Percentiles rank a stretch among this genome's conserved stretches.
phyloP scores from a whole-genome alignment of 305 asterid genomes.

The Striga hermonthica region DNA sequence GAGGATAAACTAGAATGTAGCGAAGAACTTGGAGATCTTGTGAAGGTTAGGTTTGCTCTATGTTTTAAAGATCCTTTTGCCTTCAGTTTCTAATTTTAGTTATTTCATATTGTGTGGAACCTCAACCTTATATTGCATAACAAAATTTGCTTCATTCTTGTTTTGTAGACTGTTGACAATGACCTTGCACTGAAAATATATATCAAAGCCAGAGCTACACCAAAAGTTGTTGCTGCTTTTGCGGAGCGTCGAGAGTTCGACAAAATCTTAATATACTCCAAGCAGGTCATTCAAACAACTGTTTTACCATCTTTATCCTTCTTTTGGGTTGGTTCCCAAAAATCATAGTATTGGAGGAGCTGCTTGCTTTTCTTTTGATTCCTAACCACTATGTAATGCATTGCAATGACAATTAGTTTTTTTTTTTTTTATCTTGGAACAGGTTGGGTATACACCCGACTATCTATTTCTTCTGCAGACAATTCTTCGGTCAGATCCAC shows the following conservation, averaged over 20 bases:
- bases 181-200: conserved; percentile 96
- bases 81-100: neutral
- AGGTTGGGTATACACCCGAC: conserved; percentile 98
- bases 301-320: conserved; percentile 17
- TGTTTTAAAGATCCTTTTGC: neutral
- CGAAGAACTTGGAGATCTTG: conserved; percentile 99
- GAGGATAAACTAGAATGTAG: conserved; percentile 98
- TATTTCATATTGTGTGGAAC: neutral
- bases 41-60: conserved; percentile 54
- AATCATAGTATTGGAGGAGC: neutral
- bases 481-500: conserved; percentile 97
- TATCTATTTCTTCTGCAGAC: conserved; percentile 98
- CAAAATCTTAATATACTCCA: conserved; percentile 94
- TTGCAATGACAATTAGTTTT: conserved; percentile 22
- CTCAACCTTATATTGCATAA: conserved; percentile 26
- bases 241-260: conserved; percentile 99
- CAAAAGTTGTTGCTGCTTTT: conserved; percentile 99
- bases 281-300: conserved; percentile 63
- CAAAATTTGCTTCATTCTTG: conserved; percentile 22
- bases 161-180: conserved; percentile 87
- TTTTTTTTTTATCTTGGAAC: conserved; percentile 34
- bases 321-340: conserved; percentile 11
- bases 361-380: conserved; percentile 2
- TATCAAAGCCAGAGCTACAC: conserved; percentile 98
- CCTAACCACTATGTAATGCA: conserved; percentile 15